These are phyloP conservation scores for Pachysandra terminalis DNA, from an alignment of 164 flowering plant genomes.

Conservation along the genomic window DNA sequence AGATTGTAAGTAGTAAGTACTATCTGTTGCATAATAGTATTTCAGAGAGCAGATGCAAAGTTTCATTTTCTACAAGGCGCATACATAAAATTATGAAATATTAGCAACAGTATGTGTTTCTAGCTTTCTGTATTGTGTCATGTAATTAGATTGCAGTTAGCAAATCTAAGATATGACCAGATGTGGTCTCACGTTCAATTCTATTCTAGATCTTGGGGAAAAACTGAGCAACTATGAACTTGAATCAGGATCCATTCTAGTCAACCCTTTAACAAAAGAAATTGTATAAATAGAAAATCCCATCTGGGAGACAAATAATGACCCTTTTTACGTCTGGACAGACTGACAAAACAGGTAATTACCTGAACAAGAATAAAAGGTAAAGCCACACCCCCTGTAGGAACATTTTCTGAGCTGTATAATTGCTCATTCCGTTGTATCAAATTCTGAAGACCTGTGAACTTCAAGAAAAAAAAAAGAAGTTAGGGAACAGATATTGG, in stretches of 20 bases:
- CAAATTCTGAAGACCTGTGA: slow-evolving; percentile 73
- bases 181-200: no score
- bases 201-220: no score
- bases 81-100: no score
- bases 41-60: no score
- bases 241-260: neutral
- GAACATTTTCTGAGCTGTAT: slow-evolving; percentile 73
- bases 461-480: slow-evolving; percentile 35
- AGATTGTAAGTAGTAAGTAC: no score
- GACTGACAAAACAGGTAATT: neutral
- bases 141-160: no score
- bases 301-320: neutral
- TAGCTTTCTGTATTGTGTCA: no score
- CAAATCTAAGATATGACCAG: no score
- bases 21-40: no score
- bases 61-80: no score
- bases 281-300: neutral
- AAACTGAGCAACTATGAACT: no score
- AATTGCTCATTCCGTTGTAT: slow-evolving; percentile 80
- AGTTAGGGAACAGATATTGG: slow-evolving; percentile 10
- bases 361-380: slow-evolving; percentile 98
- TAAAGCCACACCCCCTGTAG: slow-evolving; percentile 83
- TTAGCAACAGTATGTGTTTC: no score
- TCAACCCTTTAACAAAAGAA: neutral
- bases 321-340: neutral